These are phyloP conservation scores for Paecilomyces fulvus DNA, from an alignment of 2,329 filamentous ascomycete species.

Conservation along the genomic window DNA sequence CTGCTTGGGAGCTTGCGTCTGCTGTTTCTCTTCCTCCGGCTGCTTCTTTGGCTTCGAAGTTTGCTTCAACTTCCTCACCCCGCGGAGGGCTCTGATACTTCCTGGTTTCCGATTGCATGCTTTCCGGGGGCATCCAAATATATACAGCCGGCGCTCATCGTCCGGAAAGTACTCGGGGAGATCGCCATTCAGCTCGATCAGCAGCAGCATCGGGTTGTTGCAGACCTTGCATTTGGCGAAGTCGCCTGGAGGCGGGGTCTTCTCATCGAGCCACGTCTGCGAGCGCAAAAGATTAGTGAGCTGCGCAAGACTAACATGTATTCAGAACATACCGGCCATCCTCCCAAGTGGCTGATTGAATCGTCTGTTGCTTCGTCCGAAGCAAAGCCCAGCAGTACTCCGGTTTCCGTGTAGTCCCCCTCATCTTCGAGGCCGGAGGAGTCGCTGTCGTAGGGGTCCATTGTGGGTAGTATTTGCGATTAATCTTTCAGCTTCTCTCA, in stretches of 20 bases:
- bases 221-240: slow-evolving; percentile 83
- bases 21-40: slow-evolving; percentile 9
- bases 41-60: slow-evolving; percentile 15
- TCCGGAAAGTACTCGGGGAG: slow-evolving; percentile 77
- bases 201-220: slow-evolving; percentile 70
- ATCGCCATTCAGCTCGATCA: slow-evolving; percentile 87
- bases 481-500: not conserved
- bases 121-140: slow-evolving; percentile 72
- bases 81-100: slow-evolving; percentile 67
- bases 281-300: slow-evolving; percentile 5
- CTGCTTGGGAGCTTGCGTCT: slow-evolving; percentile 14
- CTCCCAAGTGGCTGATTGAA: slow-evolving; percentile 78
- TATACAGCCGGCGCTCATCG: slow-evolving; percentile 79
- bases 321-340: slow-evolving; percentile 62
- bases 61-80: slow-evolving; percentile 45
- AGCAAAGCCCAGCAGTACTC: slow-evolving; percentile 83
- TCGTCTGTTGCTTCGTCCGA: slow-evolving; percentile 73
- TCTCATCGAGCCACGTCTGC: slow-evolving; percentile 76
- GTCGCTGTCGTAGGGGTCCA: slow-evolving; percentile 81
- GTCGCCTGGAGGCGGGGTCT: slow-evolving; percentile 61
- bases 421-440: slow-evolving; percentile 62
- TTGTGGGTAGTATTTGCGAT: slow-evolving; percentile 24
- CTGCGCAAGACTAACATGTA: slow-evolving; percentile 6
- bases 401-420: slow-evolving; percentile 52
- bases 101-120: slow-evolving; percentile 74